Evolutionary conservation across 2,329 filamentous ascomycete genomes (phyloP), one percentile per base, ranked within the genome.

Genomic region (Leptographium flavum): DNA sequence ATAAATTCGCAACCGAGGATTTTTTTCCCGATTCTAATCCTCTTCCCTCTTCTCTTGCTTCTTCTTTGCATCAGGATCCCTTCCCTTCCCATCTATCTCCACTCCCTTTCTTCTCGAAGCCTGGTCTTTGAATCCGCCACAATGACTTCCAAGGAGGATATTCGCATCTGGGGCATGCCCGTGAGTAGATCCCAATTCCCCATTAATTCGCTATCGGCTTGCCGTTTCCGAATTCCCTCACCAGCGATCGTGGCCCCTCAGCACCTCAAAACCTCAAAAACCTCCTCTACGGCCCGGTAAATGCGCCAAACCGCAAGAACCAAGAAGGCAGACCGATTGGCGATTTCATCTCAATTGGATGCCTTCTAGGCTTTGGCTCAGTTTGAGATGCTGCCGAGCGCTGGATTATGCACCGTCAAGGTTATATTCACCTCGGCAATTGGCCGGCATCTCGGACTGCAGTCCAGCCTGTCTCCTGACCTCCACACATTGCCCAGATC

Each of bases 151-250:
- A 65, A 67, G 58, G 65, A 74, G 53, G 66, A 74, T 59, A 65
- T 69, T 55, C 73, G 68, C 63, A 69, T 81, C 59, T 59, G 79
- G 71, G 77, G 77, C 73, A 79, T 81, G 73, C 74, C 74, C 64
- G 76, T 81, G 71, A 72, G 74, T 71, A 39, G 36, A 38, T 19
- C n/a, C 17, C 36, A 46, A 55, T 55, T 54, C 47, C 47, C 43
- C 48, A 43, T 46, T 27, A 31, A n/a, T 36, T 43, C 22, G 7
- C 28, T 14, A 36, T 43, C 19, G 27, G 11, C n/a, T 49, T n/a
- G 44, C 14, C 28, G n/a, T 19, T 33, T 30, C 19, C 19, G 39
- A 32, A 32, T 42, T 57, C 50, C 54, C 54, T 56, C 58, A 55
- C 47, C 27, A 21, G 32, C 31, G 23, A 19, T 13, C 22, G 22